Conservation (phyloP, 1,139 yeast species). For the Blastobotrys serpentis region DNA sequence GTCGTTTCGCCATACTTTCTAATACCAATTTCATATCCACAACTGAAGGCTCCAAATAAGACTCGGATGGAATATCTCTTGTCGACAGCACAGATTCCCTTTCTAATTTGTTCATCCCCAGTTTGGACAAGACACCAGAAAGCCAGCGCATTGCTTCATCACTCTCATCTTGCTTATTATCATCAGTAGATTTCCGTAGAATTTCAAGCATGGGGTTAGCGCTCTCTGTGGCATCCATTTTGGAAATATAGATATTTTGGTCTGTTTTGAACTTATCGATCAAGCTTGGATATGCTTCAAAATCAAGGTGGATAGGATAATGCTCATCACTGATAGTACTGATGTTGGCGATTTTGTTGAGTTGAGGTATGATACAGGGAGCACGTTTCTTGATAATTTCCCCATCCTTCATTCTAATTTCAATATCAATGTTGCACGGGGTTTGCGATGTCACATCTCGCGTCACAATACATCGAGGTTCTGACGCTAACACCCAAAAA, state of each 20-base stretch:
- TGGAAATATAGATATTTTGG: constrained; percentile 8
- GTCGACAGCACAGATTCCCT: constrained; percentile 1
- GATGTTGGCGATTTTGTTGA: constrained; percentile 48
- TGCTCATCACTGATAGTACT: constrained; percentile 46
- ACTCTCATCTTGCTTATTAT: neutral
- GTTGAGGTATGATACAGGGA: constrained; percentile 71
- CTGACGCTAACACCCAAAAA: constrained; percentile 87
- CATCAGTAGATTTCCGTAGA: constrained; percentile 7
- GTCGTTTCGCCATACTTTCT: constrained; percentile 45
- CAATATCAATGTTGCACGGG: constrained; percentile 47
- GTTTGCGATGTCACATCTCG: constrained; percentile 60
- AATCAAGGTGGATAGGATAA: constrained; percentile 48
- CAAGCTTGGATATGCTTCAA: constrained; percentile 20
- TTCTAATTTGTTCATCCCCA: constrained; percentile 6
- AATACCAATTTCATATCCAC: constrained; percentile 60
- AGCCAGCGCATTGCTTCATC: constrained; percentile 1
- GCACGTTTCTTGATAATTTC: constrained; percentile 39
- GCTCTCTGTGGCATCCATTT: constrained; percentile 5
- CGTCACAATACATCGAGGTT: constrained; percentile 73
- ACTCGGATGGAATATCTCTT: constrained; percentile 2
- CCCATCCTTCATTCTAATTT: constrained; percentile 45
- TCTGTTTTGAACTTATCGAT: constrained; percentile 1
- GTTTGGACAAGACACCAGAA: constrained; percentile 3
- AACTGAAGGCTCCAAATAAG: constrained; percentile 41
- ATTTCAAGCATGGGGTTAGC: constrained; percentile 7